Conservation (phyloP, 2,329 filamentous ascomycete species). For the Cercospora sesami region DNA sequence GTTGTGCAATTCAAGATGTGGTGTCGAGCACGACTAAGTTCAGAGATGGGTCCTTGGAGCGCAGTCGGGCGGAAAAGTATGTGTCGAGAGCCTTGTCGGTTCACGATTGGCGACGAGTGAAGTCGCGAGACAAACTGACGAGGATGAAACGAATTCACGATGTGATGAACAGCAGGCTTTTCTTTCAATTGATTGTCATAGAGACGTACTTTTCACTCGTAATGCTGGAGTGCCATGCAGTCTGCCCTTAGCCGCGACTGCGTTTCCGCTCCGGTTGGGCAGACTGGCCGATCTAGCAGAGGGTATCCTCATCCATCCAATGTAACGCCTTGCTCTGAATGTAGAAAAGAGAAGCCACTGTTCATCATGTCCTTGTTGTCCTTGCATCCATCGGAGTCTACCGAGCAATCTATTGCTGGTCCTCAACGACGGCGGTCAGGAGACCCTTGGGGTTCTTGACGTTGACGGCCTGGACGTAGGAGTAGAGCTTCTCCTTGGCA, state of each 20-base stretch:
- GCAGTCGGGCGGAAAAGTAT: neutral
- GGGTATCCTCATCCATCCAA: conserved; percentile 8
- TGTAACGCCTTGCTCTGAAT: conserved; percentile 8
- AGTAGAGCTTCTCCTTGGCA: conserved; percentile 99
- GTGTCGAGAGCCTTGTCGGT: neutral
- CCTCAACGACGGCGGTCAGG: conserved; percentile 81
- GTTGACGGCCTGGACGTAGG: conserved; percentile 99
- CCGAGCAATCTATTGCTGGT: conserved; percentile 41
- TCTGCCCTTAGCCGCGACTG: neutral
- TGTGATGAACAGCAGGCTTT: conserved; percentile 12
- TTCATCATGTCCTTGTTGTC: conserved; percentile 1
- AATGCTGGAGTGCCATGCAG: neutral
- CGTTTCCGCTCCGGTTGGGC: neutral
- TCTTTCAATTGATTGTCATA: conserved; percentile 15
- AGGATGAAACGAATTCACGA: neutral
- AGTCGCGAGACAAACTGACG: neutral
- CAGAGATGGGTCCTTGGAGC: neutral
- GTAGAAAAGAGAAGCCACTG: neutral
- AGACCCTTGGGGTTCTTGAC: conserved; percentile 99
- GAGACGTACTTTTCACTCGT: conserved; percentile 15
- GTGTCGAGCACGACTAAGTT: neutral
- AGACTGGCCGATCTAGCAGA: neutral
- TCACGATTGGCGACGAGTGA: neutral
- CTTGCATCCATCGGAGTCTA: neutral
- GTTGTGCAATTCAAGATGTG: neutral